A percentile compares a stretch with the other conserved stretches of the same genome.
Evolutionary conservation across 2,329 filamentous ascomycete genomes (phyloP).

Genomic region (Cladophialophora psammophila): DNA sequence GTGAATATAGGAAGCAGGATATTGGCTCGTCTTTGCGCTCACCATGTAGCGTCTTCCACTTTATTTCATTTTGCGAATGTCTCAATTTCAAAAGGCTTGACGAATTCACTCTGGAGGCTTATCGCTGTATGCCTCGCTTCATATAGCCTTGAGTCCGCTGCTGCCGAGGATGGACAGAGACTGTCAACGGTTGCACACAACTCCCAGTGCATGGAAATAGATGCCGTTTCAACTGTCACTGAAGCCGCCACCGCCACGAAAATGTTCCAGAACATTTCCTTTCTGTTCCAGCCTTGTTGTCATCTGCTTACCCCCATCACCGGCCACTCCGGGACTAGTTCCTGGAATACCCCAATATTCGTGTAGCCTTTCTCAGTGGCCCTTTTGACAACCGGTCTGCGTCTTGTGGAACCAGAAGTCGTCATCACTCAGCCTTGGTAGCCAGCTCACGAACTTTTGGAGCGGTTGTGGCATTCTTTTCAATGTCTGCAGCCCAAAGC

Average conservation of each 20-base stretch:
- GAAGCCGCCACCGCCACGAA: conserved; percentile 13
- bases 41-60: background rate
- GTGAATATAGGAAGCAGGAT: background rate
- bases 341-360: conserved; percentile 3
- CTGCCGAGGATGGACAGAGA: conserved; percentile 4
- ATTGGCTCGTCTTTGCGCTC: background rate
- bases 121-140: conserved; percentile 5
- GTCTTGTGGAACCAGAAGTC: background rate
- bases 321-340: conserved; percentile 9
- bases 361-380: conserved; percentile 12
- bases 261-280: background rate
- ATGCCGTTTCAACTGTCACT: conserved; percentile 20
- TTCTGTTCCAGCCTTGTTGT: conserved; percentile 11
- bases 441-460: conserved; percentile 43
- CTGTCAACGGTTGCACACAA: conserved; percentile 7
- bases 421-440: conserved; percentile 44
- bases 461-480: conserved; percentile 53
- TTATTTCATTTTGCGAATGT: conserved; percentile 1
- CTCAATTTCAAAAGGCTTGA: background rate
- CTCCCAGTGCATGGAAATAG: conserved; percentile 1
- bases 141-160: background rate
- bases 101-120: background rate
- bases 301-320: conserved; percentile 1
- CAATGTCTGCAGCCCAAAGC: conserved; percentile 90
- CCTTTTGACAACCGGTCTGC: conserved; percentile 3